These are phyloP conservation scores for Candida krabiensis DNA, from an alignment of 805 yeast species.

Conservation along the genomic window DNA sequence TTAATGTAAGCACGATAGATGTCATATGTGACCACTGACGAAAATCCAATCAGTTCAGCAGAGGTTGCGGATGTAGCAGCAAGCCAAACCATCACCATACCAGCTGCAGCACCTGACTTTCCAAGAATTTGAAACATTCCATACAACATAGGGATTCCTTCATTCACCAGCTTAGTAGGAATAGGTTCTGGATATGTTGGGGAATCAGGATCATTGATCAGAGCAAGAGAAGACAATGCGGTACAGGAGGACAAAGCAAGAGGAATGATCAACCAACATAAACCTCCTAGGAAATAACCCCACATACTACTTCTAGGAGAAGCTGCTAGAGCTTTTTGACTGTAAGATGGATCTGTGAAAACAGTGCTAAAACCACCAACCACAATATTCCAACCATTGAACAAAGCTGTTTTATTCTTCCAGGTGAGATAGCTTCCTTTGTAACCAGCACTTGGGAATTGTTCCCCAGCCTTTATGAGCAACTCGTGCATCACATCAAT, in stretches of 20 bases:
- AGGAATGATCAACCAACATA: constrained; percentile 35
- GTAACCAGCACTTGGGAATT: constrained; percentile 27
- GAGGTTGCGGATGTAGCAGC: constrained; percentile 43
- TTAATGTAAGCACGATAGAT: constrained; percentile 39
- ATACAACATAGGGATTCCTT: constrained; percentile 39
- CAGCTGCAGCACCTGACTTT: constrained; percentile 42
- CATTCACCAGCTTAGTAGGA: constrained; percentile 37
- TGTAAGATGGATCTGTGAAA: constrained; percentile 32
- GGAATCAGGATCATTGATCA: constrained; percentile 32
- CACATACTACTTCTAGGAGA: constrained; percentile 27
- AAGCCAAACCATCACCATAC: constrained; percentile 39
- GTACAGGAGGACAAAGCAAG: constrained; percentile 31
- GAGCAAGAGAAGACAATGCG: constrained; percentile 37
- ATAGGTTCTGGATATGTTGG: constrained; percentile 43
- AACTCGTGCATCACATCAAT: constrained; percentile 36
- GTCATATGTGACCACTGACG: constrained; percentile 41
- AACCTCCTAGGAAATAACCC: constrained; percentile 33
- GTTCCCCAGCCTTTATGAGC: constrained; percentile 20
- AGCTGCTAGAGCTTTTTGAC: constrained; percentile 34
- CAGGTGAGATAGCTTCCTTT: constrained; percentile 34
- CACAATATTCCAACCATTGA: constrained; percentile 39
- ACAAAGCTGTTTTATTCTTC: constrained; percentile 32
- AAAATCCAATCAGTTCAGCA: constrained; percentile 42
- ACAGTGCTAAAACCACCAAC: constrained; percentile 29
- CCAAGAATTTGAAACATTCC: constrained; percentile 37